Base-by-base conservation (phyloP, 202 grass and related monocot species). In the Schoenoplectus triqueter region DNA sequence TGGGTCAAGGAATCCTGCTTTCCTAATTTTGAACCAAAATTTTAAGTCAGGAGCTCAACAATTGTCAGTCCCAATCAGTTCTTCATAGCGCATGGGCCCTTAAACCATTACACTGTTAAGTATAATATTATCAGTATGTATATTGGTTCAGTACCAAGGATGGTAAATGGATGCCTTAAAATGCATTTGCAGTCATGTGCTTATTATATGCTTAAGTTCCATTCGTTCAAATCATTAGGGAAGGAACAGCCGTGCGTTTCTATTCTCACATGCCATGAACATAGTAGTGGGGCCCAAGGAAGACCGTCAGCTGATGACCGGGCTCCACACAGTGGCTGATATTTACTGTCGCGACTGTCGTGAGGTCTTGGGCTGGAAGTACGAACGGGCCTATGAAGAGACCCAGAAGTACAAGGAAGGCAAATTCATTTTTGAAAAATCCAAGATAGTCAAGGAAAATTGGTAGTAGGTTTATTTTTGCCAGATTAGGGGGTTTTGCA, bases 261-360 rank as follows among this genome's bases (percentile, higher is more conserved):
- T 94, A n/a, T 94, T 94, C 79, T 94, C 88, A 69, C 90, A 94
- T 80, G 92, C 90, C 20, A 92, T 92, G 92, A 94, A 94, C 3
- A 64, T 91, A 68, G 80, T 85, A 42, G 66, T 89, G 40, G 92
- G 90, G 22, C 50, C 69, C 2, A 92, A 94, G 66, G 92, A 94
- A 74, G 89, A 92, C 70, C 83, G 89, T n/a, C 87, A 94, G 0
- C 88, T 94, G 19, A 92, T 90, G 86, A 90, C 90, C 4, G 90
- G 88, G 13, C 76, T 87, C 8, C 90, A 94, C 80, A 92, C 89
- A 0, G 86, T 94, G 48, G 92, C 90, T 69, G 92, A 94, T 88
- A 92, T 92, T 67, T 85, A 88, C 69, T 94, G 88, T 72, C 20
- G 73, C 10, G 89, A 94, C 72, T 94, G 92, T 50, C 88, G 81